These are phyloP conservation scores for Paulinella micropora DNA, from an alignment of 78 protist genomes.

Conservation along the genomic window DNA sequence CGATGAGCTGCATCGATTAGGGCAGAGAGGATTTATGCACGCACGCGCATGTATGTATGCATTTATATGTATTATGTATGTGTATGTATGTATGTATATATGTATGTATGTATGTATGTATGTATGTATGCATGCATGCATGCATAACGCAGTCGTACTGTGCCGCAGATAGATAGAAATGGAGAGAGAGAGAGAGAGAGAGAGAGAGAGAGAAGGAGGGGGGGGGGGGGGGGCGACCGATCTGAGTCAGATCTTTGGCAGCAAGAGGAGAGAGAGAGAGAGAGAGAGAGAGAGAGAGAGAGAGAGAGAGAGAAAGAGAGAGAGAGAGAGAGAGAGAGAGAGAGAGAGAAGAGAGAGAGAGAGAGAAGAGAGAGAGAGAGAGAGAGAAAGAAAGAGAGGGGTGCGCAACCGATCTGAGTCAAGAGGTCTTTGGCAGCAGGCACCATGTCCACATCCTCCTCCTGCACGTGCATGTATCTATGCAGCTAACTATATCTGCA, in stretches of 20 bases:
- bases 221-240: background rate
- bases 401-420: constrained; percentile 55
- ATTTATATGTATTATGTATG: background rate
- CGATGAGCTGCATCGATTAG: no score
- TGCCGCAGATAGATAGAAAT: background rate
- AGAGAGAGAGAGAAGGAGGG: background rate
- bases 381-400: background rate
- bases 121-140: background rate
- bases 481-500: no score
- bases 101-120: background rate
- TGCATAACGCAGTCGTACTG: background rate
- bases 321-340: background rate
- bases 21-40: no score
- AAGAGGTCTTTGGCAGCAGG: constrained; percentile 70
- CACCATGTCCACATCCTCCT: constrained; percentile 84
- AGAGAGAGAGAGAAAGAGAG: background rate
- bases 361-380: no score
- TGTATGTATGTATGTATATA: background rate
- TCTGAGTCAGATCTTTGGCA: no score
- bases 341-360: background rate
- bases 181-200: background rate
- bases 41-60: no score
- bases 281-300: background rate
- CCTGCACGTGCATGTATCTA: no score
- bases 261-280: background rate